Conservation (phyloP, 768 basidiomycete genomes). For the Gymnopilus dilepis region DNA sequence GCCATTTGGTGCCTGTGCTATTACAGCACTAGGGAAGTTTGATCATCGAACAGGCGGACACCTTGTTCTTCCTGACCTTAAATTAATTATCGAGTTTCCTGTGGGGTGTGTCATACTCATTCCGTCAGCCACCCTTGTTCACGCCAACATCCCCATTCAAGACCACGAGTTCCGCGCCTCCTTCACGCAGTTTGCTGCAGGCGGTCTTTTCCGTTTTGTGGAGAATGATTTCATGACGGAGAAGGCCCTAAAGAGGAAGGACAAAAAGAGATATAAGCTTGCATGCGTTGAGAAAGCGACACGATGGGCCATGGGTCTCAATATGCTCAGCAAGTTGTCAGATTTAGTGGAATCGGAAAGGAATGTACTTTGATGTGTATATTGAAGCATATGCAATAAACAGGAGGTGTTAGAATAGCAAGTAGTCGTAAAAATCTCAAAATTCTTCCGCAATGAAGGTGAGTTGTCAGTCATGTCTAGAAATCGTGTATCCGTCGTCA, state of each 20-base stretch:
- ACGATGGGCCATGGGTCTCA: not conserved
- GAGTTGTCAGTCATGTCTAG: too few species aligned
- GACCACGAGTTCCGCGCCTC: not conserved
- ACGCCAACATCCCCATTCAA: not conserved
- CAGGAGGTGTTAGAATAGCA: too few species aligned
- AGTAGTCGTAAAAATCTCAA: too few species aligned
- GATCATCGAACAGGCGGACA: not conserved
- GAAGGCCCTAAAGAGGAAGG: not conserved
- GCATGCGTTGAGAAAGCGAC: not conserved
- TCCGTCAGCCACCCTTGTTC: constrained; percentile 3
- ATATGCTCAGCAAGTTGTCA: not conserved
- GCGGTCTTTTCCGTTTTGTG: not conserved
- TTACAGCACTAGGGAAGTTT: constrained; percentile 3
- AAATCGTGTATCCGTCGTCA: too few species aligned
- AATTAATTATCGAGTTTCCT: constrained; percentile 10
- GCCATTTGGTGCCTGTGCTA: constrained; percentile 4
- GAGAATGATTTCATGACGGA: constrained; percentile 1
- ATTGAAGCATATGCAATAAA: not conserved
- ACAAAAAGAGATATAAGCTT: not conserved
- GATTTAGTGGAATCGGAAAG: not conserved
- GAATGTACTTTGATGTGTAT: too few species aligned
- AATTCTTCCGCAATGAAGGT: too few species aligned
- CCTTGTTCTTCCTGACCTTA: not conserved
- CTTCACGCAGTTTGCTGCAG: not conserved
- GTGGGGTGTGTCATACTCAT: constrained; percentile 3